Conservation (phyloP, 768 basidiomycete genomes). For the Mycena kentingensis region DNA sequence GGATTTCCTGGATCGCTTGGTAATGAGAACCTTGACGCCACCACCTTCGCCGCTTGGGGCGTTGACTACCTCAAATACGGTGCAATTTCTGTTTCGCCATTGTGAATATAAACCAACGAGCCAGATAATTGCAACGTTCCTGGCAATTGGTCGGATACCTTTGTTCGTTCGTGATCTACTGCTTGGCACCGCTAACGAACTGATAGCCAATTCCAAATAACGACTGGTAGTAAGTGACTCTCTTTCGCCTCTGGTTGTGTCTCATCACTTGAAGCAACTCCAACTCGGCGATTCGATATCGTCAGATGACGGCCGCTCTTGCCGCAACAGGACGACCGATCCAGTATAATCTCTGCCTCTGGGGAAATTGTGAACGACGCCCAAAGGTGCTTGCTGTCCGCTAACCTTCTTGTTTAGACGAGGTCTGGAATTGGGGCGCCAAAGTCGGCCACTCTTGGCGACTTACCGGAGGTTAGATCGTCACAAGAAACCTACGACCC, state of each 20-base stretch:
- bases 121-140: constrained; percentile 59
- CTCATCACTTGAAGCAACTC: constrained; percentile 44
- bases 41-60: constrained; percentile 55
- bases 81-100: constrained; percentile 5
- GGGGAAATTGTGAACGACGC: constrained; percentile 40
- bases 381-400: too few species aligned
- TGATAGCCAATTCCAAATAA: constrained; percentile 37
- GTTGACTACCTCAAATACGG: constrained; percentile 63
- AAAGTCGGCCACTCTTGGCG: constrained; percentile 61
- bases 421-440: constrained; percentile 63
- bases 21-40: constrained; percentile 50
- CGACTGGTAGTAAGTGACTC: constrained; percentile 50
- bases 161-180: background rate
- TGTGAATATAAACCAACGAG: background rate
- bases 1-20: constrained; percentile 60
- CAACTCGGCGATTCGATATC: constrained; percentile 58
- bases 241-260: background rate
- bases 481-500: background rate
- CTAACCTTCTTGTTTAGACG: constrained; percentile 23
- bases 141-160: constrained; percentile 49
- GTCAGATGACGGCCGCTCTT: constrained; percentile 56
- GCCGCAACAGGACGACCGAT: constrained; percentile 46
- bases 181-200: too few species aligned
- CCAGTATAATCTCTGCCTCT: constrained; percentile 53
- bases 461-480: constrained; percentile 44